Conservation (phyloP, 257 asterid genomes). For the Nemophila menziesii region DNA sequence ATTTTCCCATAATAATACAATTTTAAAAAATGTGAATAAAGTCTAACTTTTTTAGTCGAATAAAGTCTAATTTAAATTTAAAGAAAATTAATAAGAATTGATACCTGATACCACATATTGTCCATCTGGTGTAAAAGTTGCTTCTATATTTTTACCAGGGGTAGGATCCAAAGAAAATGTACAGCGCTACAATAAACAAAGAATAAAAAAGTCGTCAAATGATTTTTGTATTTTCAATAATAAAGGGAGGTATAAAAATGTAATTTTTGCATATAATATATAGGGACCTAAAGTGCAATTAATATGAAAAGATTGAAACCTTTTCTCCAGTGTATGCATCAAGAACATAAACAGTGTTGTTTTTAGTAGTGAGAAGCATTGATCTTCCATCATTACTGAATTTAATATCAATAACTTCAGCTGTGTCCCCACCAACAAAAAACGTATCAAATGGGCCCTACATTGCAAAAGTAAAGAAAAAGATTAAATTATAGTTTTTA, state of each 20-base stretch:
- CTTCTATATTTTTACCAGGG: constrained; percentile 51
- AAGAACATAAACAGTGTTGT: constrained; percentile 70
- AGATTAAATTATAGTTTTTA: constrained; percentile 2
- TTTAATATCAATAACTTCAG: constrained; percentile 95
- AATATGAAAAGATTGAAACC: constrained; percentile 29
- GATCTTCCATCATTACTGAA: constrained; percentile 97
- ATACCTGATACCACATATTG: constrained; percentile 83
- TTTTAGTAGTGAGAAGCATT: constrained; percentile 82
- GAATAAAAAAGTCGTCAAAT: not conserved
- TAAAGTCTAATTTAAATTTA: not conserved
- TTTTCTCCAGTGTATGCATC: constrained; percentile 93
- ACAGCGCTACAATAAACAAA: constrained; percentile 42
- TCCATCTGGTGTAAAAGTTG: constrained; percentile 94
- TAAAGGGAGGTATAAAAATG: not conserved
- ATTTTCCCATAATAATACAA: too few species aligned
- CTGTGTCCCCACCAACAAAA: constrained; percentile 92
- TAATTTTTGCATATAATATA: not conserved
- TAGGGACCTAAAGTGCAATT: not conserved
- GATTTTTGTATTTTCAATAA: too few species aligned
- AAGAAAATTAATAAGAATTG: not conserved
- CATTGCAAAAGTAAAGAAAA: constrained; percentile 12
- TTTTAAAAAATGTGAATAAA: too few species aligned
- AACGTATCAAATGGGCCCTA: constrained; percentile 98
- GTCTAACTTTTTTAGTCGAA: too few species aligned
- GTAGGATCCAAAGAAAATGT: constrained; percentile 77